These are phyloP conservation scores for Jackrogersella multiformis DNA, from an alignment of 495 filamentous ascomycete species.

Conservation along the genomic window DNA sequence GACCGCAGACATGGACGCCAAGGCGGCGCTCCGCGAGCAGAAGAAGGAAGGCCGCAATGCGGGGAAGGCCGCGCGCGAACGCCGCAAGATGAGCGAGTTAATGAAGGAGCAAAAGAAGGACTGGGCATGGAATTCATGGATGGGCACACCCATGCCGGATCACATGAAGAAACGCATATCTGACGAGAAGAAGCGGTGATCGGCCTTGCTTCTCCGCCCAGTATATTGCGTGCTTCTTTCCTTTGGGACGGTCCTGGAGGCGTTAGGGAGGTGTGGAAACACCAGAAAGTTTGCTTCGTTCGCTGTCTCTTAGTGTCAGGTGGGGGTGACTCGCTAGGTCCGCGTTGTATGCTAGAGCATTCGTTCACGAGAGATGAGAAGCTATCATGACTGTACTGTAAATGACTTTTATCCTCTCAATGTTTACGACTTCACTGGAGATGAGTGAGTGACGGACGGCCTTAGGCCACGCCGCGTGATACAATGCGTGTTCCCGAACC, in stretches of 20 bases:
- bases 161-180: no score
- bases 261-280: conserved; percentile 23
- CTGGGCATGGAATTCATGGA: no score
- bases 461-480: conserved; percentile 2
- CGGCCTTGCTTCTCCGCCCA: neutral
- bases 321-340: no score
- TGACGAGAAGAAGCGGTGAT: neutral
- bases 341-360: conserved; percentile 5
- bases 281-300: conserved; percentile 8
- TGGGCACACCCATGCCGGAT: no score
- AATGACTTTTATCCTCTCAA: neutral
- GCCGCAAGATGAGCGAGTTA: conserved; percentile 22
- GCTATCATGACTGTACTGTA: neutral
- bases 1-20: conserved; percentile 13
- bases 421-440: conserved; percentile 5
- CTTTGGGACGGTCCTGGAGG: neutral
- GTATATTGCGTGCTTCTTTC: neutral
- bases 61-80: conserved; percentile 8
- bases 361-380: no score
- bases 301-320: neutral
- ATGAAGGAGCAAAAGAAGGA: conserved; percentile 25
- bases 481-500: conserved; percentile 1
- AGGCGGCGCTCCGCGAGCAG: conserved; percentile 2
- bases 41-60: conserved; percentile 21
- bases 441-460: conserved; percentile 7